These are phyloP conservation scores for Diplosphaera chodatii DNA, from an alignment of 139 green algal genomes.

Conservation along the genomic window DNA sequence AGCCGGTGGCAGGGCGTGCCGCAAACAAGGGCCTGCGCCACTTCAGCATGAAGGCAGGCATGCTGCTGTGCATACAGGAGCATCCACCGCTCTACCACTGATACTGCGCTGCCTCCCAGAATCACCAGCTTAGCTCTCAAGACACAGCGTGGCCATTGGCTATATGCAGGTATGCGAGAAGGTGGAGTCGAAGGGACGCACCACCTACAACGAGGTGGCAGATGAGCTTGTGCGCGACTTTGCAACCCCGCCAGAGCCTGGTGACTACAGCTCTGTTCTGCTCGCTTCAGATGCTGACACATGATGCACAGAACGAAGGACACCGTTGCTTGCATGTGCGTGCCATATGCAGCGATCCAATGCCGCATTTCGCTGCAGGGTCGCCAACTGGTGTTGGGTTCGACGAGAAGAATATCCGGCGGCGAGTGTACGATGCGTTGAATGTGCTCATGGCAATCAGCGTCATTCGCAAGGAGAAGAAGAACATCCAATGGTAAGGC, in stretches of 20 bases:
- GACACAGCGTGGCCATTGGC: too few relatives aligned
- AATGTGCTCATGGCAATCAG: conserved; percentile 96
- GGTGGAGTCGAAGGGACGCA: conserved; percentile 75
- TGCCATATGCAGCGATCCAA: too few relatives aligned
- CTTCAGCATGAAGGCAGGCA: conserved; percentile 67
- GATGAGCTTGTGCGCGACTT: conserved; percentile 85
- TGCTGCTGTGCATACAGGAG: not conserved
- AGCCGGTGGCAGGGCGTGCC: conserved; percentile 5
- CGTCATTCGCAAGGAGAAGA: conserved; percentile 91
- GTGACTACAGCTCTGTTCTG: too few relatives aligned
- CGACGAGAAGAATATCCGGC: conserved; percentile 91
- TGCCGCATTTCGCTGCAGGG: too few relatives aligned
- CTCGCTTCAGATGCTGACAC: too few relatives aligned
- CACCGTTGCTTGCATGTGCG: too few relatives aligned
- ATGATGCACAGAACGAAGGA: too few relatives aligned
- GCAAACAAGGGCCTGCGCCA: conserved; percentile 70
- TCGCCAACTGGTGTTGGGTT: conserved; percentile 27
- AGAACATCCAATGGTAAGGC: conserved; percentile 76
- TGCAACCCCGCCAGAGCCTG: not conserved
- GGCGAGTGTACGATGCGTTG: conserved; percentile 95
- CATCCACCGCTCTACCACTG: too few relatives aligned
- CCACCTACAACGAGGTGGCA: conserved; percentile 94
- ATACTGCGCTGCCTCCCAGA: too few relatives aligned
- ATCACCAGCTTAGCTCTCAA: too few relatives aligned
- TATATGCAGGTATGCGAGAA: conserved; percentile 89